These are phyloP conservation scores for Gyromitra esculenta DNA, from an alignment of 2,329 filamentous ascomycete species.

Conservation along the genomic window DNA sequence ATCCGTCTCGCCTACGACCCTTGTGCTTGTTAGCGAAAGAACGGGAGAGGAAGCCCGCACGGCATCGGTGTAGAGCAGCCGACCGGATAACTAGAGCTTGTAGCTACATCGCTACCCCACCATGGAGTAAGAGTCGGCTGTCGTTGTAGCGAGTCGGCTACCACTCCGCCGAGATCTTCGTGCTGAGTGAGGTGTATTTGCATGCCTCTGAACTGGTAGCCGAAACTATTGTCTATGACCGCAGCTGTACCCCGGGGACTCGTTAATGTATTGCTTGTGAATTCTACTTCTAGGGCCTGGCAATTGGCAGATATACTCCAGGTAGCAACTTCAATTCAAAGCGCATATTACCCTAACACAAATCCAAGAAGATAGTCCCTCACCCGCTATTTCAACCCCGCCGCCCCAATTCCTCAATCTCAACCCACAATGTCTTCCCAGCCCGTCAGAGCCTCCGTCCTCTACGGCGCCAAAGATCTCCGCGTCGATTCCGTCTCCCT, in stretches of 20 bases:
- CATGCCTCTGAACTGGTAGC: no score
- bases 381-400: conserved; percentile 3
- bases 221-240: no score
- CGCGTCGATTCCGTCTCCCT: conserved; percentile 67
- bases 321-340: no score
- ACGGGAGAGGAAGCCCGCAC: conserved; percentile 12
- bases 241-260: no score
- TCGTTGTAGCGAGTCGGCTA: neutral
- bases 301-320: no score
- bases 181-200: no score
- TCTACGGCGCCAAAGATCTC: conserved; percentile 67
- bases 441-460: conserved; percentile 63
- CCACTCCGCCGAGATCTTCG: neutral
- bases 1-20: conserved; percentile 5
- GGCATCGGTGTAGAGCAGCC: neutral
- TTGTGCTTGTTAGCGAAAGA: neutral
- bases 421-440: conserved; percentile 28
- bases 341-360: no score
- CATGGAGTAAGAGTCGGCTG: neutral
- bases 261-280: no score
- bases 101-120: neutral
- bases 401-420: neutral
- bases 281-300: no score
- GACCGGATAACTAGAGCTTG: neutral
- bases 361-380: neutral